Evolutionary conservation across 306 rosid genomes (phyloP), one percentile per base, ranked within the genome.

Genomic region (Ormosia semicastrata): DNA sequence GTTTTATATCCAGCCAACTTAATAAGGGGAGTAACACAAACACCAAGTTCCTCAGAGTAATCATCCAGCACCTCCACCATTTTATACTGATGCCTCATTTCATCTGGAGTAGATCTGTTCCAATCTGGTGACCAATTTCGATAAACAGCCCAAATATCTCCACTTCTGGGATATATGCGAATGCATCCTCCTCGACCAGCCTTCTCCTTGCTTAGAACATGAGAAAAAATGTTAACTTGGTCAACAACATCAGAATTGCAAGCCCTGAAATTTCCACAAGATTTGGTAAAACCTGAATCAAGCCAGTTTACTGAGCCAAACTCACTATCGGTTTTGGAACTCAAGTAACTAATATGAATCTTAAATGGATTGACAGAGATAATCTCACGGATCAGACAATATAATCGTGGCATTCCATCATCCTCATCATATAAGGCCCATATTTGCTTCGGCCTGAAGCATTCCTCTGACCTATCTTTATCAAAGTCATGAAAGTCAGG

Each of bases 341-440:
- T 89, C 89, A 96, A 85, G 89, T 92, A 96, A 83, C 94, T 89
- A 15, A 96, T 93, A 78, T 75, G 94, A 81, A 96, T 81, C 86
- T 92, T 93, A 58, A 96, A 96, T 70, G 99, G 99, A 63, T 78
- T 87, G 73, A 96, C 82, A 33, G 99, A 91, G 81, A 93, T 78
- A 52, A 96, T 88, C 87, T 96, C 98, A 3, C 98, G 99, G 86
- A 96, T 85, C 77, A 96, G 85, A 85, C 99, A 96, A 89, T 96
- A 94, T 91, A 96, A 87, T 40, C 99, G 94, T 24, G 99, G 99
- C 99, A 96, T 96, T 30, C 98, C 98, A 78, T 96, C 99, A 72
- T 94, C 98, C 83, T 96, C 99, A 56, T 96, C 99, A 80, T 96
- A 96, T 62, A 96, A 81, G 69, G 99, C 99, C 99, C 99, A 96